Evolutionary conservation across 805 yeast genomes (phyloP).

Genomic region (Candida pseudoglaebosa): DNA sequence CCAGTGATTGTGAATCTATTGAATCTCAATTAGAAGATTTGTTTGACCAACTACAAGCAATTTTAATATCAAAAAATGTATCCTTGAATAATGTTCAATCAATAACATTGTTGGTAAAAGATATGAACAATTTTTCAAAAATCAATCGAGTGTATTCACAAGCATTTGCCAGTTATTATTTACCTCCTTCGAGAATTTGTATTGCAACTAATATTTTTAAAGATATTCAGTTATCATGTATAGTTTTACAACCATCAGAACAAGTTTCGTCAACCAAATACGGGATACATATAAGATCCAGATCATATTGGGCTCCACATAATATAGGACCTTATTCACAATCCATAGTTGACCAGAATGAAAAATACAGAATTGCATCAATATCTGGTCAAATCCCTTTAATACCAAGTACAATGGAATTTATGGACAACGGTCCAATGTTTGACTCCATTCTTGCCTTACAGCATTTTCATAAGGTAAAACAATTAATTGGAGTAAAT

Average conservation of each 20-base stretch:
- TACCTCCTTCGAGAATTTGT: constrained; percentile 89
- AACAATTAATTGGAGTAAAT: constrained; percentile 46
- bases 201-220: constrained; percentile 54
- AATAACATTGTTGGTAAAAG: constrained; percentile 54
- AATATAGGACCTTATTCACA: constrained; percentile 98
- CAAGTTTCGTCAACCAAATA: constrained; percentile 29
- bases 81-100: constrained; percentile 50
- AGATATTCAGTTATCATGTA: constrained; percentile 58
- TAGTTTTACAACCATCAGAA: constrained; percentile 31
- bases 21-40: constrained; percentile 46
- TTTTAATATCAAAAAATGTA: constrained; percentile 27
- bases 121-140: constrained; percentile 60
- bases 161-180: constrained; percentile 51
- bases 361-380: constrained; percentile 44
- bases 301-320: constrained; percentile 98
- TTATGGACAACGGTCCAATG: constrained; percentile 22
- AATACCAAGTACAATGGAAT: constrained; percentile 64
- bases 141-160: constrained; percentile 60
- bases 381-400: constrained; percentile 92
- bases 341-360: constrained; percentile 47
- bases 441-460: constrained; percentile 53
- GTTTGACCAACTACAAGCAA: constrained; percentile 38
- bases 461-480: constrained; percentile 69
- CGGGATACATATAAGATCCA: constrained; percentile 88
- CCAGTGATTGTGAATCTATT: constrained; percentile 15